Percentiles rank a stretch among this genome's conserved stretches.
These are phyloP conservation scores for Leccinum ochraceum DNA, from an alignment of 768 basidiomycete species.

Conservation along the genomic window DNA sequence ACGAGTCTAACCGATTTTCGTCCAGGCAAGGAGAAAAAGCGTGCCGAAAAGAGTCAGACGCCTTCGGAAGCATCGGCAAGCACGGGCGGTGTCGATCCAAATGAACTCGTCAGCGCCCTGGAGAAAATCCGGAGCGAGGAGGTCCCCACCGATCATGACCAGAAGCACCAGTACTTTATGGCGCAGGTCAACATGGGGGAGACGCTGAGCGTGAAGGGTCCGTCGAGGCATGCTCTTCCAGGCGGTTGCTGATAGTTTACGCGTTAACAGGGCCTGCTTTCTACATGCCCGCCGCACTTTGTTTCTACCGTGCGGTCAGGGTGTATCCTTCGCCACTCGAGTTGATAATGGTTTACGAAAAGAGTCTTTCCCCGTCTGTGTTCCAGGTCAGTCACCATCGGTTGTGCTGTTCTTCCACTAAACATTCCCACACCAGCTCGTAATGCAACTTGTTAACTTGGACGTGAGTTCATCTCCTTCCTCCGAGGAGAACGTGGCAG, in stretches of 20 bases:
- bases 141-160: slow-evolving; percentile 65
- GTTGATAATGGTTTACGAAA: slow-evolving; percentile 92
- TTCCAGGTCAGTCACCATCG: slow-evolving; percentile 59
- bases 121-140: slow-evolving; percentile 69
- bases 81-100: slow-evolving; percentile 40
- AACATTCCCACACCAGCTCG: slow-evolving; percentile 42
- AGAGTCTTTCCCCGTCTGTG: slow-evolving; percentile 78
- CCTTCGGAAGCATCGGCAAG: slow-evolving; percentile 35
- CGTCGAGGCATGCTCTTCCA: neutral
- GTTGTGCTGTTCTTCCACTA: slow-evolving; percentile 1
- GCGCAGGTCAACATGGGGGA: slow-evolving; percentile 86
- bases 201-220: slow-evolving; percentile 74
- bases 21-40: slow-evolving; percentile 91
- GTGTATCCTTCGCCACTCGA: slow-evolving; percentile 96
- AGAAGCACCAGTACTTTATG: slow-evolving; percentile 91
- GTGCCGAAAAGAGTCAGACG: slow-evolving; percentile 68
- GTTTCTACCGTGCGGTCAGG: slow-evolving; percentile 90
- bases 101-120: slow-evolving; percentile 63
- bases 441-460: slow-evolving; percentile 84
- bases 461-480: slow-evolving; percentile 77
- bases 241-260: slow-evolving; percentile 2
- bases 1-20: slow-evolving; percentile 2
- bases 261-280: slow-evolving; percentile 66
- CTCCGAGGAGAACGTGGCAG: slow-evolving; percentile 29
- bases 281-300: slow-evolving; percentile 78